Conservation (phyloP, 495 filamentous ascomycete species). For the Apodospora peruviana region DNA sequence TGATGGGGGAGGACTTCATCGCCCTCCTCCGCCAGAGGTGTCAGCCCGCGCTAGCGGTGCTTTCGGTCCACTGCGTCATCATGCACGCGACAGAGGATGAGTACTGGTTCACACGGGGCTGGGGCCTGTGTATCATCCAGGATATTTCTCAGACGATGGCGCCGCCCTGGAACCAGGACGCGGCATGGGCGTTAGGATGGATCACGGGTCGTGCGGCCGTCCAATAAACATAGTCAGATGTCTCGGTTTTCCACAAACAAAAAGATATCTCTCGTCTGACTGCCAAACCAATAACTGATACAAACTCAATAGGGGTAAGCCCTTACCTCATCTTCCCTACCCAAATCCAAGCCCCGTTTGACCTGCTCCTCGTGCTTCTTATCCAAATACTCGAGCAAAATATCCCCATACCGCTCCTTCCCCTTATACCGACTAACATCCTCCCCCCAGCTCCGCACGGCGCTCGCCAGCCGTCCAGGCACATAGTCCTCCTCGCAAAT, state of each 20-base stretch:
- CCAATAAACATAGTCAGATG: too few species aligned
- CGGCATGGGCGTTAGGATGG: slow-evolving; percentile 17
- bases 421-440: slow-evolving; percentile 84
- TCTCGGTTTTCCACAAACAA: too few species aligned
- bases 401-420: slow-evolving; percentile 68
- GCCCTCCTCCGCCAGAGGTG: slow-evolving; percentile 14
- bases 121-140: slow-evolving; percentile 13
- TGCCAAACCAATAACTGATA: too few species aligned
- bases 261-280: too few species aligned
- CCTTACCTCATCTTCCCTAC: slow-evolving; percentile 54
- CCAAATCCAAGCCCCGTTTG: slow-evolving; percentile 54
- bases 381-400: slow-evolving; percentile 81
- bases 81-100: slow-evolving; percentile 15
- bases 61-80: slow-evolving; percentile 23
- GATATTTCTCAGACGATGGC: slow-evolving; percentile 13
- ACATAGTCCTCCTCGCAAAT: slow-evolving; percentile 65
- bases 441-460: slow-evolving; percentile 77
- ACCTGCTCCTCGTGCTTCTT: slow-evolving; percentile 73
- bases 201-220: slow-evolving; percentile 6
- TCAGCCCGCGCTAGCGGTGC: slow-evolving; percentile 17
- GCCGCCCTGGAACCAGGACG: slow-evolving; percentile 16
- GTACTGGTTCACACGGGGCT: slow-evolving; percentile 24
- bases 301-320: slow-evolving; percentile 23
- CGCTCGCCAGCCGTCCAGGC: slow-evolving; percentile 65
- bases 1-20: slow-evolving; percentile 13